A percentile compares a stretch with the other conserved stretches of the same genome.
phyloP scores from a whole-genome alignment of 2,329 filamentous ascomycete species.

The Calonectria pteridis region DNA sequence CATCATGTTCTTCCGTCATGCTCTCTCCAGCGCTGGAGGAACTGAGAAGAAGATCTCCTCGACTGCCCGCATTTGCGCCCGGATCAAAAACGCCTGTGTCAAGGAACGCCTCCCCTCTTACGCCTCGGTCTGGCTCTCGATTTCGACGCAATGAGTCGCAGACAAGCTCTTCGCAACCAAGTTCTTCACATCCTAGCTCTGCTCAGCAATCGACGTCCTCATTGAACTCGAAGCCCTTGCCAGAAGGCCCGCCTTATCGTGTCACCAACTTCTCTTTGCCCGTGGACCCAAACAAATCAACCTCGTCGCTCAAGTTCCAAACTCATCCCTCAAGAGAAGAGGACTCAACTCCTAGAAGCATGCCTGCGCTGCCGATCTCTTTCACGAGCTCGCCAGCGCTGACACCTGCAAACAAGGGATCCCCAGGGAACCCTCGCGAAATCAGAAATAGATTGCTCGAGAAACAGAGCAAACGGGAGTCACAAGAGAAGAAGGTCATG shows the following conservation, averaged over 20 bases:
- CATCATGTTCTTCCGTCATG: slow-evolving; percentile 60
- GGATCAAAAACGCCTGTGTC: not conserved
- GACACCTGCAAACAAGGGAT: slow-evolving; percentile 58
- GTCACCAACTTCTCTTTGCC: slow-evolving; percentile 41
- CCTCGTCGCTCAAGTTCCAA: slow-evolving; percentile 46
- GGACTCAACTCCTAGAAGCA: not conserved
- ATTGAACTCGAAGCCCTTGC: not conserved
- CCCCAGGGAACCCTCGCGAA: slow-evolving; percentile 62
- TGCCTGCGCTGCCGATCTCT: not conserved
- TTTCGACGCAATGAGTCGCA: not conserved
- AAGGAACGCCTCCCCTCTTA: not conserved
- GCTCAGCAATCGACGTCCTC: not conserved
- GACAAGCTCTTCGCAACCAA: not conserved
- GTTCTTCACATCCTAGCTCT: not conserved
- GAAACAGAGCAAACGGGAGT: slow-evolving; percentile 40
- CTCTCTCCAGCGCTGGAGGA: slow-evolving; percentile 64
- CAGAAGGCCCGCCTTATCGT: slow-evolving; percentile 23
- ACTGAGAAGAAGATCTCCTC: slow-evolving; percentile 65
- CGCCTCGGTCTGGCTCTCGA: not conserved
- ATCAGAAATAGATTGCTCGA: slow-evolving; percentile 48
- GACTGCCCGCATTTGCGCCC: slow-evolving; percentile 37
- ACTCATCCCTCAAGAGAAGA: slow-evolving; percentile 49
- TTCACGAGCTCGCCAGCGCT: slow-evolving; percentile 55
- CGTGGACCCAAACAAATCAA: slow-evolving; percentile 35
- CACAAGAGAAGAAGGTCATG: slow-evolving; percentile 63